Conservation (phyloP, 192 early-diverging fungal species). For the Dimargaris xerosporica region DNA sequence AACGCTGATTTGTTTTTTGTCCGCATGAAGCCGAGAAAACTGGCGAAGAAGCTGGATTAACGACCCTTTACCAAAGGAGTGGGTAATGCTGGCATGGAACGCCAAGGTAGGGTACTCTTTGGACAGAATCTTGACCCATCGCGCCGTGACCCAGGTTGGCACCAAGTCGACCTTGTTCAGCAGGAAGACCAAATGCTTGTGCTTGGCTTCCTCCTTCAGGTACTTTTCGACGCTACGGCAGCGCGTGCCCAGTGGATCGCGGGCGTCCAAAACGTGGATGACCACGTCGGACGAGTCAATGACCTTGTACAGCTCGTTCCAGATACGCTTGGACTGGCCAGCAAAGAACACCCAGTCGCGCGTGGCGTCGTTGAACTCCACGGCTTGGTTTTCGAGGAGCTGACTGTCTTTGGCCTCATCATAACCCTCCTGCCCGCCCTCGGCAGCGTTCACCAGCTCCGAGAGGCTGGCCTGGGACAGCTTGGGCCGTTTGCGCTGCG, state of each 20-base stretch:
- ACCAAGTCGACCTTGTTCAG: constrained; percentile 99
- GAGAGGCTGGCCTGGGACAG: constrained; percentile 53
- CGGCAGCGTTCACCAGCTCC: constrained; percentile 57
- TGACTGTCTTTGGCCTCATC: constrained; percentile 54
- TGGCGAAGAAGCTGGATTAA: constrained; percentile 96
- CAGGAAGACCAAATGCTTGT: constrained; percentile 93
- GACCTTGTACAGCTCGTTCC: constrained; percentile 98
- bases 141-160: constrained; percentile 95
- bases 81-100: constrained; percentile 95
- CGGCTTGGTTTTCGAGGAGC: constrained; percentile 57
- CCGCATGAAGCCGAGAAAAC: constrained; percentile 83
- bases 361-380: constrained; percentile 53
- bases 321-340: constrained; percentile 93
- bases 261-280: constrained; percentile 94
- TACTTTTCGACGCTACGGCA: constrained; percentile 86
- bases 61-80: constrained; percentile 98
- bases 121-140: constrained; percentile 87
- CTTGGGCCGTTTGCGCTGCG: constrained; percentile 91
- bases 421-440: constrained; percentile 45
- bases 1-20: constrained; percentile 97
- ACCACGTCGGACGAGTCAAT: constrained; percentile 93
- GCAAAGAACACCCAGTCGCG: constrained; percentile 82
- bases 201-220: constrained; percentile 78
- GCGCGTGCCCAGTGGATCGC: constrained; percentile 91
- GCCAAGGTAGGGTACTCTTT: constrained; percentile 89